These are phyloP conservation scores for Teratosphaeriaceae sp. DNA, from an alignment of 2,329 filamentous ascomycete genomes.

Conservation along the genomic window DNA sequence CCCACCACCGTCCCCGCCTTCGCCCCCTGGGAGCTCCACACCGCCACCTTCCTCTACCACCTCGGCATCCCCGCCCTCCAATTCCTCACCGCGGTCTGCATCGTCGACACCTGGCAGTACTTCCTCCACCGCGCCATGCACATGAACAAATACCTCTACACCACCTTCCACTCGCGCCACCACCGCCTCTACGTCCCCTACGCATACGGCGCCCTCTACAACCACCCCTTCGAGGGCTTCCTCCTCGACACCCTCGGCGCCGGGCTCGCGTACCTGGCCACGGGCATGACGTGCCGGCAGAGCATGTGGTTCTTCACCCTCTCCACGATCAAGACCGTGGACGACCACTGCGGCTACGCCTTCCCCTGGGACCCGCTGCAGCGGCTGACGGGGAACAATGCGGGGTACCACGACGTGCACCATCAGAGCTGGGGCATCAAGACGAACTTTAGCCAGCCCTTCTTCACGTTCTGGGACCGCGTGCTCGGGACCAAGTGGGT, in stretches of 20 bases:
- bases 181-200: conserved; percentile 97
- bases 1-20: conserved; percentile 59
- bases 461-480: conserved; percentile 93
- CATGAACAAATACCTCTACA: conserved; percentile 94
- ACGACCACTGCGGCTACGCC: conserved; percentile 95
- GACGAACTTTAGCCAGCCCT: conserved; percentile 74
- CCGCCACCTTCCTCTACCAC: conserved; percentile 76
- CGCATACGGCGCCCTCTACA: conserved; percentile 94
- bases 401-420: conserved; percentile 94
- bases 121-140: conserved; percentile 96
- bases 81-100: conserved; percentile 63
- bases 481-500: conserved; percentile 77
- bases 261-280: conserved; percentile 72
- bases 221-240: conserved; percentile 91
- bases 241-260: conserved; percentile 86
- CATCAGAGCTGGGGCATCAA: conserved; percentile 99
- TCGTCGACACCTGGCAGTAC: conserved; percentile 97
- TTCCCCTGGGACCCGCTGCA: conserved; percentile 94
- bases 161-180: conserved; percentile 87
- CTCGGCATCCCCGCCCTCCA: conserved; percentile 68
- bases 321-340: conserved; percentile 91
- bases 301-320: conserved; percentile 83
- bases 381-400: conserved; percentile 88
- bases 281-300: conserved; percentile 77
- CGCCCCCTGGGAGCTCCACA: conserved; percentile 70